Base-by-base conservation (phyloP, 495 filamentous ascomycete genomes). In the Filosporella fistucella region DNA sequence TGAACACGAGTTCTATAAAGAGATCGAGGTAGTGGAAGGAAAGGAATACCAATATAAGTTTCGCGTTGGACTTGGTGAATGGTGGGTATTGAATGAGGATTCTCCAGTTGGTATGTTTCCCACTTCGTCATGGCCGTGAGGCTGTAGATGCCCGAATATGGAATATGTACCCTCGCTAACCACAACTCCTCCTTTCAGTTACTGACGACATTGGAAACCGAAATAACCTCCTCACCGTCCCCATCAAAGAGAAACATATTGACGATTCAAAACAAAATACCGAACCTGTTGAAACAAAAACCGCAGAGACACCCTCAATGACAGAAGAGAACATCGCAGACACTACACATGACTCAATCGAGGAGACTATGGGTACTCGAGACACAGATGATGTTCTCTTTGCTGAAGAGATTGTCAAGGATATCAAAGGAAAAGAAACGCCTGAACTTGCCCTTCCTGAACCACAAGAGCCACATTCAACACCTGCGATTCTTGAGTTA, bases 31-130 rank as follows among this genome's bases (percentile, higher is more conserved):
- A 10, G 57, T 68, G 21, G 61, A 67, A 39, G 73, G 66, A 17
- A 64, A 67, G 16, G 62, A 76, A 47, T 77, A 82, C 49, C 76
- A 84, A 53, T 88, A 86, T 67, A 86, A 86, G 59, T 86, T 88
- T 56, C 72, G 82, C 18, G 61, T 85, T 41, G 83, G 80, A 4
- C 37, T 63, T 2, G 76, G 75, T 25, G 72, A 85, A 52, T 81
- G 76, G 75, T 86, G 84, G 85, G 72, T 78, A 3, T 56, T 82
- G 37, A 74, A 86, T 44, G 76, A 84, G 20, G 60, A 59, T 28
- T 62, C 64, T 4, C 67, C 73, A 1, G 78, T 65, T n/a, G 66
- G 76, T 81, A 65, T 45, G 63, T 51, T 47, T 54, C n/a, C 38
- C n/a, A 17, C 20, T 2, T n/a, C 4, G 32, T 13, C 18, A n/a